Evolutionary conservation across 345 rosid genomes (phyloP).

Genomic region (Jatropha curcas): DNA sequence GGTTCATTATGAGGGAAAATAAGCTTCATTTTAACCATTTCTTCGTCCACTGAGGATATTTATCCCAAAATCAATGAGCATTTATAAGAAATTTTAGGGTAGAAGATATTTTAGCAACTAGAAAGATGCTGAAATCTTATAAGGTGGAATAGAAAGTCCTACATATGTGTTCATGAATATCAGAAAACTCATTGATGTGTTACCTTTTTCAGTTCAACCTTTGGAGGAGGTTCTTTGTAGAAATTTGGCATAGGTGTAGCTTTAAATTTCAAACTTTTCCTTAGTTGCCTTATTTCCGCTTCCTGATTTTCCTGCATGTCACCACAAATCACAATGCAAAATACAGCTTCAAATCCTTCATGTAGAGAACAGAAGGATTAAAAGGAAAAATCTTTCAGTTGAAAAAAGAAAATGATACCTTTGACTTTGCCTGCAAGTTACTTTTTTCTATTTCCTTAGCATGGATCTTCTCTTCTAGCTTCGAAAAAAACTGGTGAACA

Average conservation of each 20-base stretch:
- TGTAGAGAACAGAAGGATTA: slow-evolving; percentile 4
- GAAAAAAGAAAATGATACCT: slow-evolving; percentile 18
- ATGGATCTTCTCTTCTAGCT: slow-evolving; percentile 36
- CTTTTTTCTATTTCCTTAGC: slow-evolving; percentile 34
- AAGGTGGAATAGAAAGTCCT: slow-evolving; percentile 4
- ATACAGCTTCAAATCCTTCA: neutral
- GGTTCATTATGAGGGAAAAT: neutral
- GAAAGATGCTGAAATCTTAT: neutral
- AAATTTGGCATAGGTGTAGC: slow-evolving; percentile 38
- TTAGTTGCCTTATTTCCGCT: slow-evolving; percentile 35
- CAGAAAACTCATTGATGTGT: neutral
- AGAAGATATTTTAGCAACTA: slow-evolving; percentile 1
- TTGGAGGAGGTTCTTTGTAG: slow-evolving; percentile 38
- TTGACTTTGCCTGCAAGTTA: slow-evolving; percentile 33
- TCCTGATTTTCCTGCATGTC: slow-evolving; percentile 34
- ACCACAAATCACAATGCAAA: slow-evolving; percentile 2
- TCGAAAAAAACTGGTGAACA: slow-evolving; percentile 29
- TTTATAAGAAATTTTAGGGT: neutral
- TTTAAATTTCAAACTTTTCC: slow-evolving; percentile 36
- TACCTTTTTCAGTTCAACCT: slow-evolving; percentile 36
- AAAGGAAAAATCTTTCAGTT: slow-evolving; percentile 12
- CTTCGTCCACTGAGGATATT: neutral
- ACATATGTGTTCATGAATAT: neutral
- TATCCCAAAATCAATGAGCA: neutral
- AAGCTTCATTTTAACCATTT: neutral